A percentile compares a stretch with the other conserved stretches of the same genome.
Evolutionary conservation across 371 early-diverging fungal genomes (phyloP).

Genomic region (Cokeromyces recurvatus): DNA sequence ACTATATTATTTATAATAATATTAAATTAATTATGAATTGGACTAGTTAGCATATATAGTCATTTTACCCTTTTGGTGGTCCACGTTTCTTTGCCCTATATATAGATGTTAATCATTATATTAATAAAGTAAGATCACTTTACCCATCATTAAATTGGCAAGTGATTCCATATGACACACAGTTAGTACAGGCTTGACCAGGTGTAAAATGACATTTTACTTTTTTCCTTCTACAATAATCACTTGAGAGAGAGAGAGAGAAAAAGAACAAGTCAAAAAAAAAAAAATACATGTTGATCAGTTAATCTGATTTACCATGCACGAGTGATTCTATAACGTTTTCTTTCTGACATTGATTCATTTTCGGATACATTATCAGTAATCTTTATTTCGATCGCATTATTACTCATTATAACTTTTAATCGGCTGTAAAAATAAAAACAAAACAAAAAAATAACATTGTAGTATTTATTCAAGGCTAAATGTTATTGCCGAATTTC

Average conservation of each 20-base stretch:
- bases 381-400: too few species aligned
- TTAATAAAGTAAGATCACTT: background rate
- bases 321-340: background rate
- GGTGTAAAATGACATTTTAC: slow-evolving; percentile 25
- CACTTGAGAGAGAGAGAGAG: too few species aligned
- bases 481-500: too few species aligned
- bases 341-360: background rate
- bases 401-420: too few species aligned
- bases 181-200: slow-evolving; percentile 23
- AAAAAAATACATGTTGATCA: background rate
- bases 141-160: slow-evolving; percentile 33
- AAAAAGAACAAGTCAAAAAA: too few species aligned
- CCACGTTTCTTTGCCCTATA: slow-evolving; percentile 46
- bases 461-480: too few species aligned
- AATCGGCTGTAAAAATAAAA: too few species aligned
- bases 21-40: slow-evolving; percentile 1
- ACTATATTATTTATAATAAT: too few species aligned
- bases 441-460: too few species aligned
- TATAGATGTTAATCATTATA: too few species aligned
- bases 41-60: too few species aligned
- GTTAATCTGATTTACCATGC: too few species aligned
- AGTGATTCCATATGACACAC: slow-evolving; percentile 13
- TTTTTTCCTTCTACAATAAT: slow-evolving; percentile 33
- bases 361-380: background rate
- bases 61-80: slow-evolving; percentile 52